phyloP scores from a whole-genome alignment of 1,284 basidiomycete species.

The Sanghuangporus sanghuang region DNA sequence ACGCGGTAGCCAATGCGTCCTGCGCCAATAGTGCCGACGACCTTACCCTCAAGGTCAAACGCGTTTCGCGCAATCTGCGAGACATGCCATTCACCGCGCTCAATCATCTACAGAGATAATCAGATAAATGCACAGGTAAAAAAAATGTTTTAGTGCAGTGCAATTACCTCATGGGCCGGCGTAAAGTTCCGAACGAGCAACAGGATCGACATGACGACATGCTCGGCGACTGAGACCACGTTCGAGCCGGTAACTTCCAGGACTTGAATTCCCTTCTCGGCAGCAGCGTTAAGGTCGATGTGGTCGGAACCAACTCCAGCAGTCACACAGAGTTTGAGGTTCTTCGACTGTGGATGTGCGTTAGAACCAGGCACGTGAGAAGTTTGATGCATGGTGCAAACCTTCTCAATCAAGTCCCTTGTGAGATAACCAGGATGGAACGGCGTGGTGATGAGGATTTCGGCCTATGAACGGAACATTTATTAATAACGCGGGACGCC shows the following conservation, averaged over 20 bases:
- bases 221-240: constrained; percentile 90
- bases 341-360: constrained; percentile 59
- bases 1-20: constrained; percentile 90
- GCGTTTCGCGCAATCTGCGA: constrained; percentile 77
- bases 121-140: background rate
- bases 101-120: constrained; percentile 56
- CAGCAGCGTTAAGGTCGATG: constrained; percentile 87
- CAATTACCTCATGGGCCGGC: constrained; percentile 60
- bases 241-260: constrained; percentile 79
- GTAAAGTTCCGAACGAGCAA: constrained; percentile 85
- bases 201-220: constrained; percentile 83
- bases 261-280: constrained; percentile 79
- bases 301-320: constrained; percentile 95
- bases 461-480: constrained; percentile 37
- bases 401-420: constrained; percentile 68
- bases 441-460: constrained; percentile 85
- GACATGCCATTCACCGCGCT: constrained; percentile 82
- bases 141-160: too few species aligned
- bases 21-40: constrained; percentile 84
- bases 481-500: constrained; percentile 11
- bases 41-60: constrained; percentile 89
- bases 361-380: background rate
- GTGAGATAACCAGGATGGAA: constrained; percentile 93
- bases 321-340: constrained; percentile 89
- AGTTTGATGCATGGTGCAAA: constrained; percentile 18